These are phyloP conservation scores for Asterochloris sp. DNA, from an alignment of 139 green algal genomes.

Conservation along the genomic window DNA sequence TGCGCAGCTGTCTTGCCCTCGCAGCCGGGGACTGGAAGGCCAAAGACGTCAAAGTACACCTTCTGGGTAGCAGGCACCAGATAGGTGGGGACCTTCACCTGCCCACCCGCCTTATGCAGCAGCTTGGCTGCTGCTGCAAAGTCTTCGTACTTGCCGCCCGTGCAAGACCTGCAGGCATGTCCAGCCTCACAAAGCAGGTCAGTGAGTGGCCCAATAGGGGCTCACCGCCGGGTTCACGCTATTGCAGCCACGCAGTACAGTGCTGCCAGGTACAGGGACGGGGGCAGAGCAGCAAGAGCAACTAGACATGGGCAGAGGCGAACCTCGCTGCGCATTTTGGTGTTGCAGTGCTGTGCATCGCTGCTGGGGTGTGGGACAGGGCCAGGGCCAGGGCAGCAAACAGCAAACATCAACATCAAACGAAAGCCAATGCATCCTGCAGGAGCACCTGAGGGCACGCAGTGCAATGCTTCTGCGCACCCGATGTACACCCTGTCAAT, in stretches of 20 bases:
- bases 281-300: no score
- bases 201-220: no score
- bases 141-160: constrained; percentile 95
- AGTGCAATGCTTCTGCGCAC: constrained; percentile 10
- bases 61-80: constrained; percentile 95
- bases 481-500: constrained; percentile 98
- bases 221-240: no score
- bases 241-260: neutral
- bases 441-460: no score
- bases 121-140: constrained; percentile 89
- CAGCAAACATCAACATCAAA: no score
- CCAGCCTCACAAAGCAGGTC: neutral
- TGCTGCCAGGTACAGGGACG: neutral
- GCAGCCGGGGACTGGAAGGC: constrained; percentile 83
- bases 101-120: constrained; percentile 68
- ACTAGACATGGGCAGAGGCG: no score
- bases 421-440: no score
- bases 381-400: no score
- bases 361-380: no score
- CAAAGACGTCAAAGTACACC: constrained; percentile 95
- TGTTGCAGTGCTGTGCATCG: no score
- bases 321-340: no score
- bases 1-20: constrained; percentile 91
- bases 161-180: constrained; percentile 44
- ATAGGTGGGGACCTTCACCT: constrained; percentile 95